Percentiles rank a stretch among this genome's conserved stretches.
These are phyloP conservation scores for Pestalotiopsis fici DNA, from an alignment of 2,329 filamentous ascomycete species.

Conservation along the genomic window DNA sequence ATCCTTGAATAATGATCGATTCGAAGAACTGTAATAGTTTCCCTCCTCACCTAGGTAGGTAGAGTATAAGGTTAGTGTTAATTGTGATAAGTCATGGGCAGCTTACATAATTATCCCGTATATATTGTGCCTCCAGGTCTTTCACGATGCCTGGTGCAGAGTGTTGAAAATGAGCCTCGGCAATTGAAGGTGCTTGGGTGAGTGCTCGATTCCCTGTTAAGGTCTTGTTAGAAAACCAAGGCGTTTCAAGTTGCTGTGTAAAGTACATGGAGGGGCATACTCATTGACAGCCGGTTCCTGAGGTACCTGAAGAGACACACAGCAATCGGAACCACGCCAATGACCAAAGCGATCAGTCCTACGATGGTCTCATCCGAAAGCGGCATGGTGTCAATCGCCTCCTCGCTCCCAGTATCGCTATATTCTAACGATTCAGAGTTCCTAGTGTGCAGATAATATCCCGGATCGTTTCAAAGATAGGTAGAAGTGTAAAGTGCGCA, in stretches of 20 bases:
- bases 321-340: neutral
- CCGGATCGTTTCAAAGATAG: too few relatives aligned
- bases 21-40: neutral
- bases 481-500: too few relatives aligned
- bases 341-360: neutral
- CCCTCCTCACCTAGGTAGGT: neutral
- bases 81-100: rapidly evolving
- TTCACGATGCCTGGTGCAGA: neutral
- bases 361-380: neutral
- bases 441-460: too few relatives aligned
- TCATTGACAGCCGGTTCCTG: neutral
- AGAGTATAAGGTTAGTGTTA: too few relatives aligned
- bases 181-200: neutral
- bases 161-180: neutral
- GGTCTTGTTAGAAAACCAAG: neutral
- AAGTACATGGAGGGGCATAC: neutral
- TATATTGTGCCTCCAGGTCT: neutral
- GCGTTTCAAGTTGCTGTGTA: too few relatives aligned
- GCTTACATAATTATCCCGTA: neutral
- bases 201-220: neutral
- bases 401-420: neutral
- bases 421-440: neutral
- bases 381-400: neutral
- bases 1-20: neutral
- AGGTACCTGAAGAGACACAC: neutral